Conservation (phyloP, 2,329 filamentous ascomycete genomes). For the Arthrobotrys musiformis region DNA sequence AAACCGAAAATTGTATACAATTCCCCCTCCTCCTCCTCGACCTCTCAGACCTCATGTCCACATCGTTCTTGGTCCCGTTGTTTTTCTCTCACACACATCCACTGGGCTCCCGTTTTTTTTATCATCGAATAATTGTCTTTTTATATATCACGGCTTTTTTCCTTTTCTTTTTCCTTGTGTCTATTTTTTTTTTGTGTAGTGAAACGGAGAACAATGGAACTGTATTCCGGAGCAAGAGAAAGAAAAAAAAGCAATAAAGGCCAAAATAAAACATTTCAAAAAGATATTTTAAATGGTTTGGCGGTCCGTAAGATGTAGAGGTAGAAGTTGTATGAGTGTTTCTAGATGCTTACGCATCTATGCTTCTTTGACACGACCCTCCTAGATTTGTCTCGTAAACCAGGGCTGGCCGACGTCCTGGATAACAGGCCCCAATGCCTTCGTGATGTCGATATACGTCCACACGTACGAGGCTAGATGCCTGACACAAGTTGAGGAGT, state of each 20-base stretch:
- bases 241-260: background rate
- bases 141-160: constrained; percentile 54
- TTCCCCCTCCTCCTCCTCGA: background rate
- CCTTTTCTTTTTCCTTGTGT: constrained; percentile 2
- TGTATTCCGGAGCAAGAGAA: constrained; percentile 44
- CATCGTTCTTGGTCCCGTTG: constrained; percentile 37
- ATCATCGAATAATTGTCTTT: constrained; percentile 50
- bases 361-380: too few species aligned
- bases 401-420: too few species aligned
- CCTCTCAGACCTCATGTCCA: constrained; percentile 10
- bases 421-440: too few species aligned
- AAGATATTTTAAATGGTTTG: too few species aligned
- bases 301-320: too few species aligned
- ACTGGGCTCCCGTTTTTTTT: constrained; percentile 36
- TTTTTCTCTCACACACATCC: constrained; percentile 25
- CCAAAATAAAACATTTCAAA: background rate
- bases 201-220: constrained; percentile 53
- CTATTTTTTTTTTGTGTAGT: constrained; percentile 45
- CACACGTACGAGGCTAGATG: too few species aligned
- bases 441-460: too few species aligned
- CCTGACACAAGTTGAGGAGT: too few species aligned
- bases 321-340: too few species aligned
- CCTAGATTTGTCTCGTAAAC: too few species aligned
- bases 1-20: constrained; percentile 48
- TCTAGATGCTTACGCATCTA: too few species aligned